A percentile compares a stretch with the other conserved stretches of the same genome.
These are phyloP conservation scores for Nakazawaea peltata DNA, from an alignment of 805 yeast species.

Conservation along the genomic window DNA sequence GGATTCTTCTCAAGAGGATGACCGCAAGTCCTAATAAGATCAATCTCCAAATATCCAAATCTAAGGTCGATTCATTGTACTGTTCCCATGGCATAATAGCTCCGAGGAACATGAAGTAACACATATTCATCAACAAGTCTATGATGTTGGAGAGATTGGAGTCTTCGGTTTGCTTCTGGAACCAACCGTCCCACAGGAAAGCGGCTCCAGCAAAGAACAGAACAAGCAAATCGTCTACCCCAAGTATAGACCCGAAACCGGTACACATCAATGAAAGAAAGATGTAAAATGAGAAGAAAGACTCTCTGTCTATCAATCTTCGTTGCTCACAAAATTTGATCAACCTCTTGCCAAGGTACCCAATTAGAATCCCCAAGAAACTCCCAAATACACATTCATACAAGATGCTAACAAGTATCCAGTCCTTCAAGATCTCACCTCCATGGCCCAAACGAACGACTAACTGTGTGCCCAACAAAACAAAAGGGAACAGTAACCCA, in stretches of 20 bases:
- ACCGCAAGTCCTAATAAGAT: constrained; percentile 68
- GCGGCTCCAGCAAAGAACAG: constrained; percentile 93
- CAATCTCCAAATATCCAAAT: constrained; percentile 73
- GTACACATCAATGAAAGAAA: constrained; percentile 79
- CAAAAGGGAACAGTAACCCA: constrained; percentile 94
- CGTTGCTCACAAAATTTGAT: constrained; percentile 67
- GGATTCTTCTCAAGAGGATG: constrained; percentile 70
- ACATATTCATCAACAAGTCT: constrained; percentile 72
- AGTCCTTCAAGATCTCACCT: constrained; percentile 65
- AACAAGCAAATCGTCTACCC: constrained; percentile 82
- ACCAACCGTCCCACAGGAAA: constrained; percentile 91
- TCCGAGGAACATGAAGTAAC: constrained; percentile 86
- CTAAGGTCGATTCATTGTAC: constrained; percentile 54
- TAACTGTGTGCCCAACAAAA: constrained; percentile 59
- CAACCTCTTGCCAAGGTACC: constrained; percentile 60
- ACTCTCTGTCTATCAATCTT: constrained; percentile 76
- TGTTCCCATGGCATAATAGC: constrained; percentile 85
- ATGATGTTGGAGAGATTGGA: constrained; percentile 86
- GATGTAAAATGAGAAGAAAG: constrained; percentile 78
- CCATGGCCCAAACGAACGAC: constrained; percentile 60
- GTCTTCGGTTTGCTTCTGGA: constrained; percentile 74
- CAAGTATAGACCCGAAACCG: constrained; percentile 82
- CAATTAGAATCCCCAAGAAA: constrained; percentile 63
- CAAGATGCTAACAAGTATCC: constrained; percentile 68
- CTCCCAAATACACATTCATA: constrained; percentile 82